A percentile compares a stretch with the other conserved stretches of the same genome.
phyloP scores from a whole-genome alignment of 1,284 basidiomycete species.

The Stygiomarasmius scandens region DNA sequence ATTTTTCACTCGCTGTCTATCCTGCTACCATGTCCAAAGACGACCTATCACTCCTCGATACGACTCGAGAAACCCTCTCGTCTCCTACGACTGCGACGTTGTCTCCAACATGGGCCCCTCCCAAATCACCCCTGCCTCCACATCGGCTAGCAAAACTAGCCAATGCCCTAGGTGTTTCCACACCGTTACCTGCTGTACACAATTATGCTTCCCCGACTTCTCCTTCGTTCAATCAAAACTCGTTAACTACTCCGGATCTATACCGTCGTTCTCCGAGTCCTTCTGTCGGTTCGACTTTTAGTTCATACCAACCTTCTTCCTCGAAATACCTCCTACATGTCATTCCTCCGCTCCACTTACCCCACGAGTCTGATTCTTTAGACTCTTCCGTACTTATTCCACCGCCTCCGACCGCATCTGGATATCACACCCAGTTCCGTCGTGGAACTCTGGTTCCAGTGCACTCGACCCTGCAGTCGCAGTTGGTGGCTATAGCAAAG shows the following conservation, averaged over 20 bases:
- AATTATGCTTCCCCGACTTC: conserved; percentile 32
- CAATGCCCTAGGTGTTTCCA: conserved; percentile 78
- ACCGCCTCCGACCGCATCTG: conserved; percentile 59
- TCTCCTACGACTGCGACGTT: conserved; percentile 10
- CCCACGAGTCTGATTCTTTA: conserved; percentile 52
- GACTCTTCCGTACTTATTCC: conserved; percentile 50
- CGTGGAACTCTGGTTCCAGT: conserved; percentile 76
- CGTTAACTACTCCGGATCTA: conserved; percentile 39
- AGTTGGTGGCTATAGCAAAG: conserved; percentile 79
- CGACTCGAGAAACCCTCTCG: conserved; percentile 10
- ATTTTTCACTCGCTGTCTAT: conserved; percentile 1
- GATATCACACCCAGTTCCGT: conserved; percentile 78
- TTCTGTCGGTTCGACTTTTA: conserved; percentile 42
- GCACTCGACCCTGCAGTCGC: conserved; percentile 69
- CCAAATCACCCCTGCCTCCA: conserved; percentile 71
- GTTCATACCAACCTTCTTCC: conserved; percentile 38
- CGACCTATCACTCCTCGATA: not conserved
- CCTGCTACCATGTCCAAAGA: conserved; percentile 5
- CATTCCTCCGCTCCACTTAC: conserved; percentile 68
- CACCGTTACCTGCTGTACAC: conserved; percentile 61
- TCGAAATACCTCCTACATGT: conserved; percentile 78
- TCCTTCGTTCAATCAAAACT: conserved; percentile 37
- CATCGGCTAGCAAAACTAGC: conserved; percentile 77
- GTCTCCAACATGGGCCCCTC: conserved; percentile 55
- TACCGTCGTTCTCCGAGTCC: conserved; percentile 61